Evolutionary conservation across 176 grass and related monocot genomes (phyloP), one percentile per base, ranked within the genome.

Genomic region (Dactylis glomerata): DNA sequence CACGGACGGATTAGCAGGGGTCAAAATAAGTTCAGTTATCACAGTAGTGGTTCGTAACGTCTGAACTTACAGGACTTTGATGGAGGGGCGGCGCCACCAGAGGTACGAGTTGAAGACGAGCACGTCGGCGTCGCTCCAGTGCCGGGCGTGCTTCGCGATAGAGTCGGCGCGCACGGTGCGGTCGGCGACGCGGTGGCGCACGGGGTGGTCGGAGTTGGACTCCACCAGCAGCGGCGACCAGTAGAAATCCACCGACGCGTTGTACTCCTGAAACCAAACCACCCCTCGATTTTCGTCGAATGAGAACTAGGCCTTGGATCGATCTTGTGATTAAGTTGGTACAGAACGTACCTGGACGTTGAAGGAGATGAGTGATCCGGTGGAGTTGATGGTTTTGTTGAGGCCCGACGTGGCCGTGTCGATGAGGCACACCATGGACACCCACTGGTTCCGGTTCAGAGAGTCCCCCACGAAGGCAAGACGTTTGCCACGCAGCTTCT

Each of bases 71-170:
- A 90, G 77, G 73, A 97, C 59, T 50, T 88, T 88, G 51, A 95
- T 92, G 81, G 44, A 42, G 8, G 47, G 79, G 2, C 82, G 69
- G 19, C 85, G 86, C 95, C 95, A 98, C 92, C 91, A 95, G 64
- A 98, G 86, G 37, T 90, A 98, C 8, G 92, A 89, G 85, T 95
- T 98, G 87, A 98, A 98, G 75, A 98, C 61, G 76, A 98, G 86
- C 45, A 95, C 76, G 80, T 98, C 95, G 50, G 92, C 82, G 57
- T 86, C 42, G 23, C 66, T 86, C 92, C 92, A 98, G 22, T 45
- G 80, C 51, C 27, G 67, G 28, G 91, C 95, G 76, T 98, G 95
- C 65, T 91, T 87, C 31, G 54, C 33, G 22, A 95, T 95, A 34
- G 92, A 87, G 26, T 82, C 69, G 33, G 85, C 82, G 62, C 85